These are phyloP conservation scores for Martensiomyces pterosporus DNA, from an alignment of 192 early-diverging fungal genomes.

Conservation along the genomic window DNA sequence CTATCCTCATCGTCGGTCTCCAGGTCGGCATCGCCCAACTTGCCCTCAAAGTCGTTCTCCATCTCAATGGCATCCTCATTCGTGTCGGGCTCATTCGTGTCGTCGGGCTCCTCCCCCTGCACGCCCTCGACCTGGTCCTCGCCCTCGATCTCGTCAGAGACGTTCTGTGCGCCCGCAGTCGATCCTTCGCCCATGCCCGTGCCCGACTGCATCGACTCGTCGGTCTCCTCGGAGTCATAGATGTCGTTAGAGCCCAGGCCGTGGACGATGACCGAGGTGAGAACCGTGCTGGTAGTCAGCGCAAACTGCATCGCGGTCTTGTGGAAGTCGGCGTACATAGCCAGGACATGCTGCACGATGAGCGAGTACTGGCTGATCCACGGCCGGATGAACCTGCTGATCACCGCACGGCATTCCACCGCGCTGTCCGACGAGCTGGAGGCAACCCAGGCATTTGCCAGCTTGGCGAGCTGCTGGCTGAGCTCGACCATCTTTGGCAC, in stretches of 20 bases:
- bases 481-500: conserved; percentile 25
- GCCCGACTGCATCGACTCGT: conserved; percentile 50
- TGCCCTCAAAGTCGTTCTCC: conserved; percentile 94
- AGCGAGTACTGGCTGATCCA: conserved; percentile 46
- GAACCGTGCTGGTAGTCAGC: conserved; percentile 15
- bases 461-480: conserved; percentile 9
- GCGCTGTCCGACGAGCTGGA: not conserved
- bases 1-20: conserved; percentile 73
- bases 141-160: conserved; percentile 96
- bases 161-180: conserved; percentile 80
- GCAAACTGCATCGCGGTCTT: conserved; percentile 67
- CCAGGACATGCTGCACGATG: conserved; percentile 53
- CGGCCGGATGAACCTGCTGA: conserved; percentile 15
- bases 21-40: conserved; percentile 82
- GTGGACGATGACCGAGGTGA: conserved; percentile 63
- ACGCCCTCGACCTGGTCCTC: conserved; percentile 93
- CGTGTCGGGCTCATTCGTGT: conserved; percentile 56
- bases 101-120: conserved; percentile 64
- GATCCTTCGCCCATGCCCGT: conserved; percentile 94
- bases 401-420: not conserved
- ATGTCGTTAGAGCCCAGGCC: conserved; percentile 84
- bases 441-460: not conserved
- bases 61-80: conserved; percentile 94
- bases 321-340: conserved; percentile 59
- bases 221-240: conserved; percentile 58